Percentiles rank a stretch among this genome's conserved stretches.
These are phyloP conservation scores for Nyctanthes arbortristis DNA, from an alignment of 257 asterid species.

Conservation along the genomic window DNA sequence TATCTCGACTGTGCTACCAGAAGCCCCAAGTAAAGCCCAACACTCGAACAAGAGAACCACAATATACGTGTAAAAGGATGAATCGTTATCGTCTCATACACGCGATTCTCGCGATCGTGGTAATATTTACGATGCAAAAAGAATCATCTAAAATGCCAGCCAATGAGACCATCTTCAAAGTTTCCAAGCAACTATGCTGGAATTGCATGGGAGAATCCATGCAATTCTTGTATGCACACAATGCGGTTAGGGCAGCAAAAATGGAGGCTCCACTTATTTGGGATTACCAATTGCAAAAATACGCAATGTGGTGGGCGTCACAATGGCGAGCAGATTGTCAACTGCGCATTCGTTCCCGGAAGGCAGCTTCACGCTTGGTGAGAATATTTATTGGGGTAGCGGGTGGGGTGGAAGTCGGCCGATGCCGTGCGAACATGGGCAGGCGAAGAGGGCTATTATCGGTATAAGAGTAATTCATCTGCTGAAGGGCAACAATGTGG, in stretches of 20 bases:
- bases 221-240: conserved; percentile 70
- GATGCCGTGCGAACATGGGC: conserved; percentile 84
- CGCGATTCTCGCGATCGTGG: conserved; percentile 23
- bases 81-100: conserved; percentile 7
- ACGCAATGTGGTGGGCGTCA: conserved; percentile 72
- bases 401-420: conserved; percentile 58
- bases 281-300: conserved; percentile 50
- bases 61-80: conserved; percentile 23
- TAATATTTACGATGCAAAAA: not conserved
- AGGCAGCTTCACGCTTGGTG: conserved; percentile 59
- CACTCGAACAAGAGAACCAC: too few relatives aligned
- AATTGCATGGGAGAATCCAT: conserved; percentile 51
- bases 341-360: conserved; percentile 64
- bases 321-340: conserved; percentile 50
- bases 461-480: conserved; percentile 46
- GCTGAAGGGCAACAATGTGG: conserved; percentile 60
- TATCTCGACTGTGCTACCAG: not conserved
- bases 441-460: conserved; percentile 59
- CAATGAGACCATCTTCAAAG: conserved; percentile 48
- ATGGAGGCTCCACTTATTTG: conserved; percentile 59
- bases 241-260: conserved; percentile 61
- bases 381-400: conserved; percentile 79
- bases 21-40: too few relatives aligned
- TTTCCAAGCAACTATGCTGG: conserved; percentile 54
- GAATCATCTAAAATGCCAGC: conserved; percentile 17